These are phyloP conservation scores for Carallia brachiata DNA, from an alignment of 345 rosid genomes.

Conservation along the genomic window DNA sequence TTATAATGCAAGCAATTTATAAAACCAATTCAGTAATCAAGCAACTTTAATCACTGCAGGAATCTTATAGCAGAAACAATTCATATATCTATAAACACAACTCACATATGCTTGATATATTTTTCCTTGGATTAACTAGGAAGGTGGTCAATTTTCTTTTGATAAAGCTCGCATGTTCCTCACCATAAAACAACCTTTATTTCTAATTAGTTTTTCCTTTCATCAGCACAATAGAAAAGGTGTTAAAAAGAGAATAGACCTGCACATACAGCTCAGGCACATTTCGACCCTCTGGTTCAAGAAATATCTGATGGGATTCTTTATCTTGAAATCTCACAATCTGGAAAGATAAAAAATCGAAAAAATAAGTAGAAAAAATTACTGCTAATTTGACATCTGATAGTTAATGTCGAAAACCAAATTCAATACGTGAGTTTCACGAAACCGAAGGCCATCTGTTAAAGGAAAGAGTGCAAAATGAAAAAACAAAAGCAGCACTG, in stretches of 20 bases:
- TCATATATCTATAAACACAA: neutral
- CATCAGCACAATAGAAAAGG: neutral
- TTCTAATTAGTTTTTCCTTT: neutral
- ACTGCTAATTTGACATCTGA: neutral
- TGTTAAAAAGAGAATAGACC: constrained; percentile 36
- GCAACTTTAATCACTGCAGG: too few relatives aligned
- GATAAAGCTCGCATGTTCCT: neutral
- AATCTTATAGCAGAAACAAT: too few relatives aligned
- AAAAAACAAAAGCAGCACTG: neutral
- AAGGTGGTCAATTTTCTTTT: neutral
- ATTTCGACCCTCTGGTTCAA: constrained; percentile 94
- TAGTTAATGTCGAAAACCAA: too few relatives aligned
- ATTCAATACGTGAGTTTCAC: too few relatives aligned
- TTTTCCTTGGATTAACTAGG: neutral
- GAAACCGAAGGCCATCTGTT: too few relatives aligned
- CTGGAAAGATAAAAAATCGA: constrained; percentile 23
- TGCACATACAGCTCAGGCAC: constrained; percentile 97
- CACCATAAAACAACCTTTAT: neutral
- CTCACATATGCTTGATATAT: neutral
- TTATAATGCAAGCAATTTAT: too few relatives aligned
- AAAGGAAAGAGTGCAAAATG: neutral
- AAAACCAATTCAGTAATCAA: too few relatives aligned
- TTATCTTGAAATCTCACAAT: constrained; percentile 94
- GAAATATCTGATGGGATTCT: constrained; percentile 98
- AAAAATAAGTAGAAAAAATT: constrained; percentile 1